Evolutionary conservation across 768 basidiomycete species (phyloP), one percentile per base, ranked within the genome.

Genomic region (Vishniacozyma victoriae): DNA sequence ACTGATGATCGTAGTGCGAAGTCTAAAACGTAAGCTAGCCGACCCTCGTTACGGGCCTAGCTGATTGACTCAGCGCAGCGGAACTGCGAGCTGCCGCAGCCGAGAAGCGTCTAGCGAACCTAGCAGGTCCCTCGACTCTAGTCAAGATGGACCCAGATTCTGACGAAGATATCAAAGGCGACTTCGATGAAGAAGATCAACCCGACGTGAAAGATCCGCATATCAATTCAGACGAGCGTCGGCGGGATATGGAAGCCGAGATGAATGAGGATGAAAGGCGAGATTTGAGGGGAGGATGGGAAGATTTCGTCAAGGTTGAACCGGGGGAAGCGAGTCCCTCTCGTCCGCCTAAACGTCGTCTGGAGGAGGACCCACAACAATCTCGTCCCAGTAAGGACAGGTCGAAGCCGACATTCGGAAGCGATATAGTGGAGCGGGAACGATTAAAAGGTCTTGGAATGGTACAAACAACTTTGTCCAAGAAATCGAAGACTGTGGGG

Each of bases 11-110:
- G 20, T 27, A 46, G 38, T 1, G 61, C 61, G 15, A 59, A 59
- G 35, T 56, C 57, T 7, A 59, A 62, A 38, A 55, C 52, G 36
- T 55, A n/a, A 29, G 54, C 37, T 18, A 20, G 29, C n/a, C 29
- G n/a, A n/a, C n/a, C n/a, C n/a, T n/a, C 29, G 9, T 33, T 33
- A n/a, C 29, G 29, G n/a, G n/a, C n/a, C 29, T 44, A n/a, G 27
- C 38, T 9, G 16, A n/a, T 4, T 23, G 50, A 18, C 5, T 16
- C 41, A 40, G 25, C 3, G 66, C 66, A 4, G 62, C 62, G 3
- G 62, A 64, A 26, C 45, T 64, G 41, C 36, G 66, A n/a, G 62
- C 66, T 1, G 60, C 43, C 20, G 66, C 62, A 9, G 55, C 60
- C 18, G 66, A 68, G 50, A 52, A 42, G 11, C 41, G 66, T 18